Evolutionary conservation across 441 rosid genomes (phyloP).

Genomic region (Erodium chrysanthum): DNA sequence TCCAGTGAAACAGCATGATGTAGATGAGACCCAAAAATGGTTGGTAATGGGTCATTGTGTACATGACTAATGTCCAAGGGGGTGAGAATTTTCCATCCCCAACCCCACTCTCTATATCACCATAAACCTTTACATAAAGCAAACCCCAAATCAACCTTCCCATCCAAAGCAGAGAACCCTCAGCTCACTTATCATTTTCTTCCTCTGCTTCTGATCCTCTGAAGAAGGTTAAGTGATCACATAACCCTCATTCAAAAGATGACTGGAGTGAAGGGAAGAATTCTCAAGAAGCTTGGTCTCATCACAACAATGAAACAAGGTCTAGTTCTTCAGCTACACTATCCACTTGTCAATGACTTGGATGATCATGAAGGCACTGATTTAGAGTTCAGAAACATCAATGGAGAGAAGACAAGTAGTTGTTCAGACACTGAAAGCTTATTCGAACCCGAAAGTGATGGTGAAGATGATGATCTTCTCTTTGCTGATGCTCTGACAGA

Average conservation of each 20-base stretch:
- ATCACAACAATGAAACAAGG: neutral
- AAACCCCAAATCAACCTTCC: neutral
- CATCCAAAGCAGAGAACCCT: neutral
- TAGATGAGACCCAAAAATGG: neutral
- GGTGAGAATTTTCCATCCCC: neutral
- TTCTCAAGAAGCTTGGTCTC: neutral
- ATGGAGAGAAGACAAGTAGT: no score
- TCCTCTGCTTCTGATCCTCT: no score
- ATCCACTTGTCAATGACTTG: neutral
- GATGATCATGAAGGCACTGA: neutral
- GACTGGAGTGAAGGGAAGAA: neutral
- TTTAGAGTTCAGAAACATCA: neutral
- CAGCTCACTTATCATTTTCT: neutral
- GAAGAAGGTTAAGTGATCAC: no score
- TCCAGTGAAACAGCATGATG: neutral
- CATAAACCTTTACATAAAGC: neutral
- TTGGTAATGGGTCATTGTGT: conserved; percentile 4
- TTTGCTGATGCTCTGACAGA: no score
- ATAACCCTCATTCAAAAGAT: no score
- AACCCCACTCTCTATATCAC: neutral
- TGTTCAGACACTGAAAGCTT: no score
- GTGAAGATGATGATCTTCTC: no score
- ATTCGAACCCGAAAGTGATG: no score
- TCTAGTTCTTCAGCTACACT: neutral
- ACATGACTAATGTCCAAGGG: neutral